Evolutionary conservation across 1,284 basidiomycete species (phyloP), one percentile per base, ranked within the genome.

Genomic region (Ustilago xerochloae): DNA sequence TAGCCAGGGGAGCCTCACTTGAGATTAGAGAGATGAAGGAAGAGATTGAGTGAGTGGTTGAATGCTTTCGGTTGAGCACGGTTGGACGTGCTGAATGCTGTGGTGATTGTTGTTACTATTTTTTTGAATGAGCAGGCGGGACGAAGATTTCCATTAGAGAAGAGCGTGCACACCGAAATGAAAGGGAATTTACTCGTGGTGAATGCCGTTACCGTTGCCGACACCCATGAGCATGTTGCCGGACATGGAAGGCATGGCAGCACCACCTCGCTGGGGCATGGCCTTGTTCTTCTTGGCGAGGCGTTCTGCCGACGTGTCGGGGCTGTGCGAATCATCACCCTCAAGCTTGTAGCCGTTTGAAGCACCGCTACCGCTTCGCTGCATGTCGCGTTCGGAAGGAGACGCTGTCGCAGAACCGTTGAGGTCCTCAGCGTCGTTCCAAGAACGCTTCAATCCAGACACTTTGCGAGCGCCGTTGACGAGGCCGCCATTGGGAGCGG

Each of bases 311-410:
- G 66, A 66, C 18, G 59, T 70, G 57, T 73, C 70, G 30, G 72
- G 72, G 49, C 72, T 75, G 52, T 69, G 59, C 30, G 59, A 38
- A 20, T 69, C 63, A 15, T 75, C 72, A 46, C 66, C 66, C 20
- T 75, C 72, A 8, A 75, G 43, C 63, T 75, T 75, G 72, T 70
- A 70, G 47, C 72, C 67, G 30, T 56, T 66, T 7, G 72, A 75
- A 13, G 30, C 57, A 39, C 63, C 57, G 53, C 66, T 70, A 28
- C 72, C 72, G 53, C 58, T 75, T 54, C 72, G 66, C 57, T 70
- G 72, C 72, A 75, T 75, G 47, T 75, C 72, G 51, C 67, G 58
- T 3, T 75, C 72, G 24, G 72, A 66, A 10, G 72, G 66, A n/a
- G 72, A 70, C 15, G 63, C 66, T 16, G 55, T 63, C 4, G 54